Conservation (phyloP, 2,329 filamentous ascomycete genomes). For the Penicillium sp. region DNA sequence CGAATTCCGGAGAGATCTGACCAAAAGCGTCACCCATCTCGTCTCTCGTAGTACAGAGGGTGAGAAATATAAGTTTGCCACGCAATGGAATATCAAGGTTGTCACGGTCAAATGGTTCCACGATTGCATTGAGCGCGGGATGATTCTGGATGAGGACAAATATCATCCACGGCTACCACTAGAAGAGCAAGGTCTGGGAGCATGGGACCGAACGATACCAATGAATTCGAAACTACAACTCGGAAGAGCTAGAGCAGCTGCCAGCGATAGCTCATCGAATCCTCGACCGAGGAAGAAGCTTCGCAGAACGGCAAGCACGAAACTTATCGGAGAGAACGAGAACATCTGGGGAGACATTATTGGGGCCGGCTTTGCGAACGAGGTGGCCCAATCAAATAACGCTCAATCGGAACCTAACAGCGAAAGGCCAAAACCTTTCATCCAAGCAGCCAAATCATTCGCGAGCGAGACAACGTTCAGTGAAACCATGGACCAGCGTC, state of each 20-base stretch:
- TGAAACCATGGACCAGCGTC: conserved; percentile 31
- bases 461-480: conserved; percentile 43
- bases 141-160: conserved; percentile 84
- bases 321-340: conserved; percentile 76
- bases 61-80: conserved; percentile 88
- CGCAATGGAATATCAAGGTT: conserved; percentile 75
- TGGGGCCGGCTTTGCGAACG: conserved; percentile 47
- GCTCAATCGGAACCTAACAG: conserved; percentile 28
- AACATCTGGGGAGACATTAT: conserved; percentile 91
- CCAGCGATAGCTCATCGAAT: conserved; percentile 53
- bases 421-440: conserved; percentile 25
- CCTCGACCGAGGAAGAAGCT: conserved; percentile 73
- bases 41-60: conserved; percentile 78
- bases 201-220: conserved; percentile 64
- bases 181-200: conserved; percentile 74
- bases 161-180: conserved; percentile 75
- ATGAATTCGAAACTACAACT: conserved; percentile 20
- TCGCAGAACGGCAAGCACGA: conserved; percentile 82
- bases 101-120: conserved; percentile 84
- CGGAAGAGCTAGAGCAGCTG: conserved; percentile 38
- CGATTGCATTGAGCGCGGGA: conserved; percentile 79
- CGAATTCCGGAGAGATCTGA: conserved; percentile 85
- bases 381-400: conserved; percentile 31
- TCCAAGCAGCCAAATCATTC: conserved; percentile 44
- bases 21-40: conserved; percentile 82